A percentile compares a stretch with the other conserved stretches of the same genome.
These are phyloP conservation scores for Coemansia sp. DNA, from an alignment of 371 early-diverging fungal genomes.

Conservation along the genomic window DNA sequence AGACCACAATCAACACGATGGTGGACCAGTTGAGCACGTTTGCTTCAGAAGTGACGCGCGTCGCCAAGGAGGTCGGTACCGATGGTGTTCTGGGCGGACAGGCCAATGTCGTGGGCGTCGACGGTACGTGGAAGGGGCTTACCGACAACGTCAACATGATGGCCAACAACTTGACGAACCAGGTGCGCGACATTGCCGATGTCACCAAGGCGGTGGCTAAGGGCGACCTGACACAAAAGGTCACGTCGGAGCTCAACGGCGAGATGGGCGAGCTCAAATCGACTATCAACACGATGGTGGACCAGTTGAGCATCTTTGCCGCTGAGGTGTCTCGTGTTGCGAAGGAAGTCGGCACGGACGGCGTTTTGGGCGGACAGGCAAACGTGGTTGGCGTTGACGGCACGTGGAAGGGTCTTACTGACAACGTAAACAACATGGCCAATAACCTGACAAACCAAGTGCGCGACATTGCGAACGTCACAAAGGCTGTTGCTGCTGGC, in stretches of 20 bases:
- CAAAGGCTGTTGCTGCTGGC: constrained; percentile 56
- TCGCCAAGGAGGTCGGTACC: constrained; percentile 55
- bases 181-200: constrained; percentile 37
- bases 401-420: constrained; percentile 66
- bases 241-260: constrained; percentile 60
- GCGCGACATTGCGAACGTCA: constrained; percentile 46
- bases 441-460: constrained; percentile 57
- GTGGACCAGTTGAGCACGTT: constrained; percentile 51
- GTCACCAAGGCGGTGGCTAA: constrained; percentile 56
- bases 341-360: too few relatives aligned
- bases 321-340: too few relatives aligned
- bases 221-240: constrained; percentile 61
- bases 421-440: constrained; percentile 57
- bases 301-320: too few relatives aligned
- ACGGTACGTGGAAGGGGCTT: constrained; percentile 52
- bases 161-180: constrained; percentile 56
- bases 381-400: constrained; percentile 47
- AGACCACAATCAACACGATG: constrained; percentile 39
- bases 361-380: too few relatives aligned
- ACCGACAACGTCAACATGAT: constrained; percentile 60
- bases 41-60: constrained; percentile 49
- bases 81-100: constrained; percentile 54
- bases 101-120: constrained; percentile 48
- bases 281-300: too few relatives aligned
- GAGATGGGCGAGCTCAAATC: constrained; percentile 65